Evolutionary conservation across 805 yeast genomes (phyloP).

Genomic region (Blastobotrys chiropterorum): DNA sequence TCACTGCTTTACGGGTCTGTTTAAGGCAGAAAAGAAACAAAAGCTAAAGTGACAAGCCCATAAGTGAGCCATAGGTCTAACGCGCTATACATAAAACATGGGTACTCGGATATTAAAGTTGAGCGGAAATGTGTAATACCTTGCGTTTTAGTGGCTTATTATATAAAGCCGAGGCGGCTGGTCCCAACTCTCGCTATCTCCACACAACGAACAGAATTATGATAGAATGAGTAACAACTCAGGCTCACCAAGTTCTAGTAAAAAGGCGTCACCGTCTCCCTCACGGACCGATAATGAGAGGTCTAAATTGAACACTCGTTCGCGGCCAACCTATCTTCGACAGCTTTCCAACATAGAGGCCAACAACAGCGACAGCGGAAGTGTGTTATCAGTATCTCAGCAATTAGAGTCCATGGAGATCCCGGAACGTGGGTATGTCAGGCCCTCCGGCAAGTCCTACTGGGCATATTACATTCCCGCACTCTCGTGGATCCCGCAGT

Average conservation of each 20-base stretch:
- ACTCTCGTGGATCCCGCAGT: conserved; percentile 47
- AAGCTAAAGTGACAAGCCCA: too few species aligned
- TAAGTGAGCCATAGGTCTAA: too few species aligned
- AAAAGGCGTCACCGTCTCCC: neutral
- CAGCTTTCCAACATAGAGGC: neutral
- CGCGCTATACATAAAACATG: neutral
- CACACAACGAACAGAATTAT: neutral
- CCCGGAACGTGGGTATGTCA: conserved; percentile 3
- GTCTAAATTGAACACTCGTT: neutral
- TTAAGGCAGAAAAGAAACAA: too few species aligned
- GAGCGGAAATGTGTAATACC: neutral
- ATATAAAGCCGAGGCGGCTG: neutral
- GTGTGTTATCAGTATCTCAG: neutral
- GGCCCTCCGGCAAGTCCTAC: conserved; percentile 25
- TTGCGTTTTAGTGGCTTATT: neutral
- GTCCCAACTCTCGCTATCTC: neutral
- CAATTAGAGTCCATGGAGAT: conserved; percentile 1
- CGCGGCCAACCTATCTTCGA: conserved; percentile 2
- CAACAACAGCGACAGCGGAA: neutral
- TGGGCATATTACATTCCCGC: conserved; percentile 50
- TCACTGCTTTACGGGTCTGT: too few species aligned
- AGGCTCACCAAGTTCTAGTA: neutral
- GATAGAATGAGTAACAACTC: neutral
- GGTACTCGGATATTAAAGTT: neutral
- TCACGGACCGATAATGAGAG: neutral